phyloP scores from a whole-genome alignment of 2,329 filamentous ascomycete species.

The Sarocladium strictum region DNA sequence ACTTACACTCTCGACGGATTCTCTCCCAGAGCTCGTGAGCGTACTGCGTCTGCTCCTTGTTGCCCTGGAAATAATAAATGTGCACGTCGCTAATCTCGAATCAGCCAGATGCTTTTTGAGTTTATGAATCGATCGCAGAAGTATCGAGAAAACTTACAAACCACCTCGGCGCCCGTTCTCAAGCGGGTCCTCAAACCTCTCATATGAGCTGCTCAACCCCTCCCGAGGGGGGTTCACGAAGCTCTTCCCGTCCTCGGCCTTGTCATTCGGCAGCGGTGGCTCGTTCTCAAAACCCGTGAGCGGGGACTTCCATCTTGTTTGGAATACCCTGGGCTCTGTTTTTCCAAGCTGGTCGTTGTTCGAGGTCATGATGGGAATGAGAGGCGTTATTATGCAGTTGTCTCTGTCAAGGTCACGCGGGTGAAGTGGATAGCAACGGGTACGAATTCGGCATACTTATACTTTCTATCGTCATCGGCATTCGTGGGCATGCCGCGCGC shows the following conservation, averaged over 20 bases:
- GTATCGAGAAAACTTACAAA: constrained; percentile 61
- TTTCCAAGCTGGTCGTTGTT: neutral
- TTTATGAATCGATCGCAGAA: neutral
- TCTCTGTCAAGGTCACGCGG: neutral
- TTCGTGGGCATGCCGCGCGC: neutral
- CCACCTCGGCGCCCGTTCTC: constrained; percentile 61
- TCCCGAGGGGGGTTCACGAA: constrained; percentile 59
- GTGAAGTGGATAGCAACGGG: neutral
- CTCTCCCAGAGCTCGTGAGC: constrained; percentile 70
- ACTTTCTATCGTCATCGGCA: neutral
- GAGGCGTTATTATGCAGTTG: neutral
- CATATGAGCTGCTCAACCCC: constrained; percentile 61
- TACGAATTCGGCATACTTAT: neutral
- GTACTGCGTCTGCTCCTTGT: constrained; percentile 56
- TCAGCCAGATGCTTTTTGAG: neutral
- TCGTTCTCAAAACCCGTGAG: constrained; percentile 51
- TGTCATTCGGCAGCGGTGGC: constrained; percentile 51
- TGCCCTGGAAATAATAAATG: constrained; percentile 71
- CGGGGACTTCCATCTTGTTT: constrained; percentile 37
- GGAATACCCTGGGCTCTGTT: neutral
- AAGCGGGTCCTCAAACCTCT: constrained; percentile 62
- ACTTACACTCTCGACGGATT: constrained; percentile 71
- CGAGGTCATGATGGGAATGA: neutral
- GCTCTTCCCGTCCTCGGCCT: constrained; percentile 69
- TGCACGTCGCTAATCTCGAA: constrained; percentile 61